A percentile compares a stretch with the other conserved stretches of the same genome.
These are phyloP conservation scores for Fusarium sp. DNA, from an alignment of 2,329 filamentous ascomycete species.

Conservation along the genomic window DNA sequence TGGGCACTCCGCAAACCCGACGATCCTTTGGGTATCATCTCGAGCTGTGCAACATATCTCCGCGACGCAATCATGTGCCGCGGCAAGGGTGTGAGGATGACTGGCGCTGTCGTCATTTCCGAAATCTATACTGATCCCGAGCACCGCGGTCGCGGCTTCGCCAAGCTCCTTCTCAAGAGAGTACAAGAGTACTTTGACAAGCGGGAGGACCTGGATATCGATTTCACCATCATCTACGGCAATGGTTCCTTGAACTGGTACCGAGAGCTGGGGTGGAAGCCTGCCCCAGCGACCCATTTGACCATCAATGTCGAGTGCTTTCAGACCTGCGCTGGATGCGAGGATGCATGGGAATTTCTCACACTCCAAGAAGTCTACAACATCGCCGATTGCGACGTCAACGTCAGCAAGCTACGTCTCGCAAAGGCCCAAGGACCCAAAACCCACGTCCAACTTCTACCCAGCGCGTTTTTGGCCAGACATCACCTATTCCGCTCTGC, in stretches of 20 bases:
- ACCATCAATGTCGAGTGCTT: background rate
- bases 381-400: constrained; percentile 34
- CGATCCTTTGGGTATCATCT: constrained; percentile 45
- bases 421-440: constrained; percentile 36
- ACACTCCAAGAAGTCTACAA: constrained; percentile 17
- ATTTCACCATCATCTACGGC: constrained; percentile 51
- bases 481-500: constrained; percentile 49
- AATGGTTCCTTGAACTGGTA: constrained; percentile 48
- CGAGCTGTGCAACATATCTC: constrained; percentile 48
- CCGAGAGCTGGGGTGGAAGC: constrained; percentile 48
- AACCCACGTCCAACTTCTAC: constrained; percentile 48
- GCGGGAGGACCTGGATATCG: constrained; percentile 42
- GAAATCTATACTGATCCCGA: constrained; percentile 50
- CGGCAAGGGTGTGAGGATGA: constrained; percentile 36
- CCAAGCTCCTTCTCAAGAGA: constrained; percentile 47
- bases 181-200: constrained; percentile 44
- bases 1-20: constrained; percentile 46
- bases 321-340: background rate
- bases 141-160: constrained; percentile 49
- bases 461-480: constrained; percentile 41
- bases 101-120: constrained; percentile 46
- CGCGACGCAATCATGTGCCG: constrained; percentile 30
- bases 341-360: background rate
- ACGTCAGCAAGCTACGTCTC: constrained; percentile 41
- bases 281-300: constrained; percentile 46